phyloP scores from a whole-genome alignment of 129 eudicot genomes.

The Lonicera japonica region DNA sequence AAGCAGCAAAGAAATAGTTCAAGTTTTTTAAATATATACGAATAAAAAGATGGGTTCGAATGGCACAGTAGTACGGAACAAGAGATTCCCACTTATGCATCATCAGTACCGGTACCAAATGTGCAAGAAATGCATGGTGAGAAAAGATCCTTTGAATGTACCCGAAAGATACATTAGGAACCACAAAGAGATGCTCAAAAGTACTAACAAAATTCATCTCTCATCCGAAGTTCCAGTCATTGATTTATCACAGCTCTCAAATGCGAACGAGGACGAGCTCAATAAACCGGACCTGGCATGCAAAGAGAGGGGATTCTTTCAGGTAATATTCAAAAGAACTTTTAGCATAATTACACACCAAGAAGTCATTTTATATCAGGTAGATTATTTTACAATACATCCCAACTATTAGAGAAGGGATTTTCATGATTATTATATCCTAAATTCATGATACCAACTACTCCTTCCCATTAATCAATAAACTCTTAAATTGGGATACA shows the following conservation, averaged over 20 bases:
- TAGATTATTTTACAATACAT: too few relatives aligned
- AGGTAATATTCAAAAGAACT: too few relatives aligned
- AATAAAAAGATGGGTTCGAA: too few relatives aligned
- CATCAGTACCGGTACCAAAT: conserved; percentile 7
- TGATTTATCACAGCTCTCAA: background rate
- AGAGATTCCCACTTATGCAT: background rate
- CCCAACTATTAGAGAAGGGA: too few relatives aligned
- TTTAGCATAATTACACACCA: too few relatives aligned
- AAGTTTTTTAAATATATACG: background rate
- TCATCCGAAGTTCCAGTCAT: background rate
- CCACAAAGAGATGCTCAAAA: background rate
- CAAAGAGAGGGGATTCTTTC: background rate
- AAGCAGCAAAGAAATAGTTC: too few relatives aligned
- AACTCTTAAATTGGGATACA: too few relatives aligned
- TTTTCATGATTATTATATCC: too few relatives aligned
- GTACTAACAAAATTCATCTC: background rate
- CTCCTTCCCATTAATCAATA: too few relatives aligned
- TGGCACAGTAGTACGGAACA: background rate
- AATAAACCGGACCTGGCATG: background rate
- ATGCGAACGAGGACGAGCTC: background rate
- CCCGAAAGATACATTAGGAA: conserved; percentile 1
- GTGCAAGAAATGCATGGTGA: conserved; percentile 4
- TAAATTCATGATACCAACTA: too few relatives aligned
- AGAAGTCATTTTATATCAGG: too few relatives aligned
- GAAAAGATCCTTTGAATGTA: background rate